Evolutionary conservation across 441 rosid genomes (phyloP), one percentile per base, ranked within the genome.

Genomic region (Gossypium lobatum): DNA sequence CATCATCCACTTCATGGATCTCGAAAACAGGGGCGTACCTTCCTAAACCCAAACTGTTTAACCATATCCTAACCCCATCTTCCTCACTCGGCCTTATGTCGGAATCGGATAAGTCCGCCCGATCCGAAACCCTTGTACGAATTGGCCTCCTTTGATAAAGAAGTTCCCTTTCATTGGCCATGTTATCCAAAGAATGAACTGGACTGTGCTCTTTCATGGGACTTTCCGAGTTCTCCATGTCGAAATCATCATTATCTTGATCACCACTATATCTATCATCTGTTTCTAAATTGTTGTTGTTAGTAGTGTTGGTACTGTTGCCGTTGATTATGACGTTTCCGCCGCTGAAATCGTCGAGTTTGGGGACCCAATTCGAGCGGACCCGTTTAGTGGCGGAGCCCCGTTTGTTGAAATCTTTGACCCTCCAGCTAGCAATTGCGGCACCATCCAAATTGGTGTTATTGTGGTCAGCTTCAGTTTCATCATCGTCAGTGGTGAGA

Each of bases 1-100:
- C 91, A 72, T 92, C 97, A 80, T 95, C 98, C 69, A 95, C 97
- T 80, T 95, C 98, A 81, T 95, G 97, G 76, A 93, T 86, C 84
- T 95, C 95, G 23, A 92, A 95, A 76, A 92, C 90, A 0, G 97
- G 92, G 3, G 96, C 93, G 59, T 95, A 95, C 59, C 96, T 83
- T 68, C 97, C 93, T 73, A 95, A 84, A 59, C 98, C 98, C 68
- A 95, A 81, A 57, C 90, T 88, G 67, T 88, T 84, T 59, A 95
- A 78, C 98, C 98, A 95, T 75, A 88, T 91, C 77, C 92, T 88
- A 73, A 95, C 94, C 21, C 92, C 95, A 76, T 91, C 88, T 73
- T 83, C 85, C 31, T 79, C 90, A 65, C 76, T 74, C 69, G 82
- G 79, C 71, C 86, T 78, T 2, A 64, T 76, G 6, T 83, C 88